A percentile compares a stretch with the other conserved stretches of the same genome.
Evolutionary conservation across 345 rosid species (phyloP).

Genomic region (Angophora floribunda): DNA sequence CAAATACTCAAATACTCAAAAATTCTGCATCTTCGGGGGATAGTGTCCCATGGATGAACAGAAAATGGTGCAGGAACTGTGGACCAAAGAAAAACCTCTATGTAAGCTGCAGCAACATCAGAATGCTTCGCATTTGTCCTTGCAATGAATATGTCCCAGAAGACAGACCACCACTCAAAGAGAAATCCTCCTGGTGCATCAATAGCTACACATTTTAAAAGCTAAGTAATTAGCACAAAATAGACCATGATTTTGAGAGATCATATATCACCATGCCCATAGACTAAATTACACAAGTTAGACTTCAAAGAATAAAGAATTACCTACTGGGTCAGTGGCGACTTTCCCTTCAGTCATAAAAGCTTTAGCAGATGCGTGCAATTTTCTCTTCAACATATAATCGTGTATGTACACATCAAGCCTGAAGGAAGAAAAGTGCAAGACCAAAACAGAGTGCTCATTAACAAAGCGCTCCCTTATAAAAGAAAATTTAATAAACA

Average conservation of each 20-base stretch:
- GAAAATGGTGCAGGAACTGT: not conserved
- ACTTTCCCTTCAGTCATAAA: constrained; percentile 70
- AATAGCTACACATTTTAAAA: constrained; percentile 31
- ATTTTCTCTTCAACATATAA: constrained; percentile 58
- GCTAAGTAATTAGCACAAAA: not conserved
- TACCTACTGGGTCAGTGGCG: constrained; percentile 66
- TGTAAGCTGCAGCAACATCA: constrained; percentile 54
- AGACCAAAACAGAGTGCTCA: not conserved
- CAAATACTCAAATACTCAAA: not conserved
- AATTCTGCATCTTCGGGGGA: not conserved
- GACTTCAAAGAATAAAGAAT: constrained; percentile 1
- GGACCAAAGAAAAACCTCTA: constrained; percentile 34
- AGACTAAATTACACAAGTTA: not conserved
- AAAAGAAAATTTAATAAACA: not conserved
- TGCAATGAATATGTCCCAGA: constrained; percentile 75
- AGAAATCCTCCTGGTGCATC: constrained; percentile 79
- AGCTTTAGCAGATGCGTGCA: constrained; percentile 58
- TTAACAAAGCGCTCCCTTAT: constrained; percentile 4
- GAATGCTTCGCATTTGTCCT: constrained; percentile 71
- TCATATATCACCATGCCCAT: not conserved
- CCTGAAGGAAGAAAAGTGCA: constrained; percentile 12
- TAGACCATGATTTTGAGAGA: not conserved
- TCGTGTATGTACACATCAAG: constrained; percentile 75
- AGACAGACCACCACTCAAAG: constrained; percentile 78
- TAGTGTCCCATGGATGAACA: not conserved